These are phyloP conservation scores for Ceratocystis destructans DNA, from an alignment of 2,329 filamentous ascomycete genomes.

Conservation along the genomic window DNA sequence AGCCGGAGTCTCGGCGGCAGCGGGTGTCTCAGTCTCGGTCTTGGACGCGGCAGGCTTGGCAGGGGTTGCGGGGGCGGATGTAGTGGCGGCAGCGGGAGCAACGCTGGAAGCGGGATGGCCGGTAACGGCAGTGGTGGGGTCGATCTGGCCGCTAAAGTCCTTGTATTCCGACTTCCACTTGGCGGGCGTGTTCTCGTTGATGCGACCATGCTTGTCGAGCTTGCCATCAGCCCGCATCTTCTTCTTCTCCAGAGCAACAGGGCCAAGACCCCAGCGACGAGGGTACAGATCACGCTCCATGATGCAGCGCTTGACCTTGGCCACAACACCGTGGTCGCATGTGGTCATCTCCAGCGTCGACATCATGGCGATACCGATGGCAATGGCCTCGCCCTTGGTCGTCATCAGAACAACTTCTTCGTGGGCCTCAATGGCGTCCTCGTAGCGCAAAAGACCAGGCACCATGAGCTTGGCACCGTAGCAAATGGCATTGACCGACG, in stretches of 20 bases:
- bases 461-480: slow-evolving; percentile 99
- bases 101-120: slow-evolving; percentile 33
- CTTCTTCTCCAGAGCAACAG: slow-evolving; percentile 93
- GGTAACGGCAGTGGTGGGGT: slow-evolving; percentile 33
- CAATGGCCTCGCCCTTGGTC: slow-evolving; percentile 97
- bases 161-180: slow-evolving; percentile 91
- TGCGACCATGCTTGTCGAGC: slow-evolving; percentile 89
- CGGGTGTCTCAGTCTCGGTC: slow-evolving; percentile 28
- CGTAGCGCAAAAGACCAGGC: slow-evolving; percentile 82
- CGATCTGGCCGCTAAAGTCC: slow-evolving; percentile 53
- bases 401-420: slow-evolving; percentile 98
- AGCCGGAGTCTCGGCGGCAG: slow-evolving; percentile 31
- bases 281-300: slow-evolving; percentile 99
- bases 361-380: slow-evolving; percentile 93
- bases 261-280: slow-evolving; percentile 88
- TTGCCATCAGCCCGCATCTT: slow-evolving; percentile 98
- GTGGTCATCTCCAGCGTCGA: slow-evolving; percentile 92
- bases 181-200: slow-evolving; percentile 84
- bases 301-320: slow-evolving; percentile 98
- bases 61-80: slow-evolving; percentile 25
- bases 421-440: slow-evolving; percentile 80
- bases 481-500: slow-evolving; percentile 80
- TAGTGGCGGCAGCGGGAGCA: slow-evolving; percentile 27
- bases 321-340: slow-evolving; percentile 93
- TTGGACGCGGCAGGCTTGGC: slow-evolving; percentile 23